These are phyloP conservation scores for Suillus occidentalis DNA, from an alignment of 768 basidiomycete species.

Conservation along the genomic window DNA sequence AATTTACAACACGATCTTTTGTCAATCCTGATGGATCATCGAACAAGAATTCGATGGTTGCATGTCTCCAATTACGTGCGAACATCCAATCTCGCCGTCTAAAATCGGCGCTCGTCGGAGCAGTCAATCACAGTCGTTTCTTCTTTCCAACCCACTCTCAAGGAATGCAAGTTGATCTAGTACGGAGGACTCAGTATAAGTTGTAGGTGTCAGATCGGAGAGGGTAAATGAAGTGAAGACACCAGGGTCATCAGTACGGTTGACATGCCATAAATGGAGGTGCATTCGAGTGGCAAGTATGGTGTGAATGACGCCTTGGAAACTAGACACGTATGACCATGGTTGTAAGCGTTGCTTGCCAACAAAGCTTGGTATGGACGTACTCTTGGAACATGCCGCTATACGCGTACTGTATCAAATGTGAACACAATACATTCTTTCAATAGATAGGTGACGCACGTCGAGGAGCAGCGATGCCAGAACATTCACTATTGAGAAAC, in stretches of 20 bases:
- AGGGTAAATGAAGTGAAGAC: background rate
- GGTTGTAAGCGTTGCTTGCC: background rate
- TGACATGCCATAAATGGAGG: slow-evolving; percentile 4
- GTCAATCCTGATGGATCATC: background rate
- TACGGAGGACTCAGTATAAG: background rate
- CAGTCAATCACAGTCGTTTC: background rate
- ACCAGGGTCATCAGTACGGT: background rate
- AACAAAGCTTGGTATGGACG: background rate
- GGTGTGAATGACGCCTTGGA: slow-evolving; percentile 7
- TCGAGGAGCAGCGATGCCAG: slow-evolving; percentile 7
- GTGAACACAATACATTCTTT: background rate
- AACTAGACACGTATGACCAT: background rate
- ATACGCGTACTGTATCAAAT: slow-evolving; percentile 6
- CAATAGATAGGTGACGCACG: background rate
- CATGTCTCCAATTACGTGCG: background rate
- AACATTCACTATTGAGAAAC: slow-evolving; percentile 5
- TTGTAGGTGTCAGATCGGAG: background rate
- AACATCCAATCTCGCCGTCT: background rate
- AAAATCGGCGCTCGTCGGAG: background rate
- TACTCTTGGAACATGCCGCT: slow-evolving; percentile 10
- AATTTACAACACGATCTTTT: background rate
- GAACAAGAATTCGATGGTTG: background rate
- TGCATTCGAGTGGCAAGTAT: slow-evolving; percentile 10
- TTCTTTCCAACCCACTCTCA: background rate
- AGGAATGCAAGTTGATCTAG: background rate